Percentiles rank a stretch among this genome's conserved stretches.
Evolutionary conservation across 345 rosid species (phyloP).

Genomic region (Eucalyptus tenuipes): DNA sequence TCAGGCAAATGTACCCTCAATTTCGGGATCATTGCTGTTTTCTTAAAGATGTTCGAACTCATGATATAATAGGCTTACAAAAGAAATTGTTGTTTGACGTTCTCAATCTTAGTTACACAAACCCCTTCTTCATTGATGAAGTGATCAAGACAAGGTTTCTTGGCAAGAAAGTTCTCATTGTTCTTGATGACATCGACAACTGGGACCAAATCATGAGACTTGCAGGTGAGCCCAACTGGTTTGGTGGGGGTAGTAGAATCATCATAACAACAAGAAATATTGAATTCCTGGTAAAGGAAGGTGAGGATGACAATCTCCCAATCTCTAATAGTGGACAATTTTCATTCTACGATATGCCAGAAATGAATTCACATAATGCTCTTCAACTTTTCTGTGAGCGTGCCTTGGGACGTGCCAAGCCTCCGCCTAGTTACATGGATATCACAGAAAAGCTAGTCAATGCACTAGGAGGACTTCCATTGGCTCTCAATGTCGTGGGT

Average conservation of each 20-base stretch:
- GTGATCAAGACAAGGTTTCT: neutral
- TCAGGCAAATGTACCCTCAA: neutral
- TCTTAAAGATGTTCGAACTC: neutral
- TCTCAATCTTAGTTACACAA: neutral
- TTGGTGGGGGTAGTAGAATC: neutral
- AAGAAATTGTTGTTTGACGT: neutral
- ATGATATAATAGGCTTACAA: neutral
- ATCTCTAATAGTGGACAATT: fast-evolving
- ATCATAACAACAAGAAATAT: neutral
- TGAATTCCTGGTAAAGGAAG: neutral
- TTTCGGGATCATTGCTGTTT: neutral
- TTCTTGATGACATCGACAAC: neutral
- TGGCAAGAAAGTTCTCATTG: neutral
- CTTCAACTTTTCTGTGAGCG: neutral
- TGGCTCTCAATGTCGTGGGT: neutral
- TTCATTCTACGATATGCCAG: neutral
- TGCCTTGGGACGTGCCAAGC: neutral
- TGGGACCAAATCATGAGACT: neutral
- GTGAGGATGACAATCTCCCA: fast-evolving
- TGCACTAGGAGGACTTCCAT: neutral
- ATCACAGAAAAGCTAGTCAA: fast-evolving
- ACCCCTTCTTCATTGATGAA: neutral
- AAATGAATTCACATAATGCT: neutral
- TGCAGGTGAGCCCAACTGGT: neutral
- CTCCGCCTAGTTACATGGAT: neutral